phyloP scores from a whole-genome alignment of 306 rosid genomes.

The Cercis canadensis region DNA sequence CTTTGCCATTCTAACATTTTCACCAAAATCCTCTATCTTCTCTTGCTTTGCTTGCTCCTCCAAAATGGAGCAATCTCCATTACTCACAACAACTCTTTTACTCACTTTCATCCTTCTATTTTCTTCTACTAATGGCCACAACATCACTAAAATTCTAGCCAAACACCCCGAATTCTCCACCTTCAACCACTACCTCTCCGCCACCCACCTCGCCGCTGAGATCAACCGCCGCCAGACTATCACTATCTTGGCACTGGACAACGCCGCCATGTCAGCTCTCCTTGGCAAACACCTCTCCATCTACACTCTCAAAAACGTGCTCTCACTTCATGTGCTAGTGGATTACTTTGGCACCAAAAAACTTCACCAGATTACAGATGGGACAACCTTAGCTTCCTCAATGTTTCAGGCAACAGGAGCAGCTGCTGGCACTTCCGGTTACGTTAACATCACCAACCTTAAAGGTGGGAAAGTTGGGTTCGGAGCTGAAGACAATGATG shows the following conservation, averaged over 20 bases:
- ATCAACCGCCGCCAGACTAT: slow-evolving; percentile 94
- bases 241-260: slow-evolving; percentile 88
- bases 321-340: slow-evolving; percentile 84
- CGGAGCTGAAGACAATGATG: slow-evolving; percentile 67
- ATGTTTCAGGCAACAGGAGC: slow-evolving; percentile 83
- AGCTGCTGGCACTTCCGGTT: slow-evolving; percentile 81
- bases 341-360: slow-evolving; percentile 91
- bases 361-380: slow-evolving; percentile 81
- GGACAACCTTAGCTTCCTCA: slow-evolving; percentile 71
- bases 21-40: background rate
- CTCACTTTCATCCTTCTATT: slow-evolving; percentile 39
- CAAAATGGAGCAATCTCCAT: slow-evolving; percentile 25
- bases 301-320: slow-evolving; percentile 72
- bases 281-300: slow-evolving; percentile 65
- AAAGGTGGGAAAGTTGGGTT: slow-evolving; percentile 86
- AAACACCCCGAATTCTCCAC: slow-evolving; percentile 75
- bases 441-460: slow-evolving; percentile 82
- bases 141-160: slow-evolving; percentile 78
- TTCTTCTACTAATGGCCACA: slow-evolving; percentile 53
- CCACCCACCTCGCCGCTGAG: slow-evolving; percentile 88
- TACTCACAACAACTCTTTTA: slow-evolving; percentile 1
- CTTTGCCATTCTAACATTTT: background rate
- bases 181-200: slow-evolving; percentile 89
- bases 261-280: slow-evolving; percentile 78
- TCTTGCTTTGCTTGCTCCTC: background rate